Evolutionary conservation across 192 early-diverging fungal species (phyloP), one percentile per base, ranked within the genome.

Genomic region (Glomus cerebriforme): DNA sequence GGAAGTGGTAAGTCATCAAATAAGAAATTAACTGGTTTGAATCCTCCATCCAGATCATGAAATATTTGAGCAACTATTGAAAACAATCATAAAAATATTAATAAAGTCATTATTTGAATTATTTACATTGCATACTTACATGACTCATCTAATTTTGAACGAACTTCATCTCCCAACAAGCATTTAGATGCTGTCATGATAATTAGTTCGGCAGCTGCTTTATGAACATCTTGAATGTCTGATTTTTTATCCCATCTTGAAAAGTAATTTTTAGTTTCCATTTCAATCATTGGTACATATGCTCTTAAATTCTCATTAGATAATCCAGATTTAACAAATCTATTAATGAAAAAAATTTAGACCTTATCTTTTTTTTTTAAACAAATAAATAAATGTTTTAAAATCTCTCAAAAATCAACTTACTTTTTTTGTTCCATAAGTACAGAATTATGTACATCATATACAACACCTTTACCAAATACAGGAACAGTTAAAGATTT

Each of bases 351-450:
- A 27, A 37, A 39, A 35, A 15, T 39, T 47, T 27, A 47, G 72
- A 39, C 17, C 8, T 49, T 29, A 7, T 32, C 17, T 47, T 45
- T 22, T 49, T 27, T 3, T 31, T 10, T 37, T 68, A 31, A 32
- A n/a, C 3, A 49, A 10, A 67, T 35, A 45, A 27, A 47, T 47
- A 63, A 35, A 17, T 43, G 12, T 43, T n/a, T 70, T 8, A 58
- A 43, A 27, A 29, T n/a, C 29, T 64, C n/a, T 62, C 13, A 82
- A 83, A 22, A 8, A 49, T 81, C 32, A 29, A n/a, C 73, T 65
- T 81, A 91, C 93, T 87, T 96, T 89, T 99, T 99, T 87, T 99
- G 97, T 86, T 99, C 96, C 96, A 99, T 98, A 79, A 99, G 92
- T 65, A 96, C 88, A 45, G 89, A 79, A 85, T 98, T 96, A 32